Percentiles rank a stretch among this genome's conserved stretches.
Evolutionary conservation across 305 asterid genomes (phyloP).

Genomic region (Fraxinus latifolia): DNA sequence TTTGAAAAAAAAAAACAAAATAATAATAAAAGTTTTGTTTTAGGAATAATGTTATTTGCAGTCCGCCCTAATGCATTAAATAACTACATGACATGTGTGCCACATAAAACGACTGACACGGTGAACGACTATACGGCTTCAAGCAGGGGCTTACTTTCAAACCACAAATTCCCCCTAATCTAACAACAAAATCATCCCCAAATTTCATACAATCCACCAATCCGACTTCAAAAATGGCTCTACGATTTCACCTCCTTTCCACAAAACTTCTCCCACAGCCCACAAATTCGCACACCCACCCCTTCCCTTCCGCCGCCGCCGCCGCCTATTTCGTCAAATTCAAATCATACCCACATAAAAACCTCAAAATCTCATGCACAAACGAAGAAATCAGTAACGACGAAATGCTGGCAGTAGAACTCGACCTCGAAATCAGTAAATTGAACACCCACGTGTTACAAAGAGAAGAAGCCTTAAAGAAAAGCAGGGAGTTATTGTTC

Average conservation of each 20-base stretch:
- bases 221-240: conserved; percentile 30
- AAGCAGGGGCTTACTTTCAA: not conserved
- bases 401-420: conserved; percentile 44
- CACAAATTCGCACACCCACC: conserved; percentile 25
- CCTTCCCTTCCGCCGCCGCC: conserved; percentile 15
- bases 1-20: no score
- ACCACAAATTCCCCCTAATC: not conserved
- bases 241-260: conserved; percentile 23
- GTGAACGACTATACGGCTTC: no score
- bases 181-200: not conserved
- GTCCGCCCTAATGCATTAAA: no score
- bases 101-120: no score
- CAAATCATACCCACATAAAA: conserved; percentile 14
- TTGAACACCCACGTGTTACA: conserved; percentile 30
- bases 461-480: conserved; percentile 57
- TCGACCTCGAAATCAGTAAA: conserved; percentile 43
- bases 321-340: not conserved
- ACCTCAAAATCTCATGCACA: conserved; percentile 40
- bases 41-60: no score
- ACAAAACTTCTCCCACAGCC: conserved; percentile 29
- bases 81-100: no score
- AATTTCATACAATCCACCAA: conserved; percentile 7
- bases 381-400: conserved; percentile 36
- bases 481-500: conserved; percentile 63
- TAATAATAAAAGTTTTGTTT: no score